phyloP scores from a whole-genome alignment of 345 rosid genomes.

The Murraya koenigii region DNA sequence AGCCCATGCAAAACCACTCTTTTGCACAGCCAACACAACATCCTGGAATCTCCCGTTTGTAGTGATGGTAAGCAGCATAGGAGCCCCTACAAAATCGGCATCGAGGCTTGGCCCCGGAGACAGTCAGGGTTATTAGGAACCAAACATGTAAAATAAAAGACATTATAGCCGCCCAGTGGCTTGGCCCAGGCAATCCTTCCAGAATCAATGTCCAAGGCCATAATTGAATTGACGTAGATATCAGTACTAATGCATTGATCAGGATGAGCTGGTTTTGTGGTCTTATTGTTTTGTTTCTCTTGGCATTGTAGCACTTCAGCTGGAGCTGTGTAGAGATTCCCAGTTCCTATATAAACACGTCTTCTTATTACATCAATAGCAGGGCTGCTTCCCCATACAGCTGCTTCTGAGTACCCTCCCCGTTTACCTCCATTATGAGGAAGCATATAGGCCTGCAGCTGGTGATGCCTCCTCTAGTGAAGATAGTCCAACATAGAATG shows the following conservation, averaged over 20 bases:
- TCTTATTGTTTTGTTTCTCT: conserved; percentile 37
- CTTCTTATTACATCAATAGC: conserved; percentile 32
- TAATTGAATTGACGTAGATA: conserved; percentile 30
- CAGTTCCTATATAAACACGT: conserved; percentile 36
- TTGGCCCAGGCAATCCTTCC: conserved; percentile 36
- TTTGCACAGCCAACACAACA: conserved; percentile 24
- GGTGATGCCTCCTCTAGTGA: conserved; percentile 35
- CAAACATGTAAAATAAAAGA: conserved; percentile 41
- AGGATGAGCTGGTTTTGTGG: conserved; percentile 32
- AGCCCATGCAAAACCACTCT: conserved; percentile 38
- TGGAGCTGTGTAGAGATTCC: conserved; percentile 44
- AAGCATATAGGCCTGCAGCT: conserved; percentile 31
- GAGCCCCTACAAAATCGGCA: conserved; percentile 56
- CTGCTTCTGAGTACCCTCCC: conserved; percentile 47
- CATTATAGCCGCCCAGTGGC: conserved; percentile 44
- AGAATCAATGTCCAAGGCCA: conserved; percentile 27
- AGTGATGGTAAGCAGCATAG: conserved; percentile 28
- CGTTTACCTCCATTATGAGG: conserved; percentile 37
- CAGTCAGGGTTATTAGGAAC: conserved; percentile 43
- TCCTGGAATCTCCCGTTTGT: conserved; percentile 16
- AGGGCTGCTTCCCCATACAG: conserved; percentile 54
- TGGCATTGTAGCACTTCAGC: conserved; percentile 35
- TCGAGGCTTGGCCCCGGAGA: conserved; percentile 49
- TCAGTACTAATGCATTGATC: conserved; percentile 40
- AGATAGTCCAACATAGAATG: conserved; percentile 34